phyloP scores from a whole-genome alignment of 208 protist species.

The Crithidia thermophila region DNA sequence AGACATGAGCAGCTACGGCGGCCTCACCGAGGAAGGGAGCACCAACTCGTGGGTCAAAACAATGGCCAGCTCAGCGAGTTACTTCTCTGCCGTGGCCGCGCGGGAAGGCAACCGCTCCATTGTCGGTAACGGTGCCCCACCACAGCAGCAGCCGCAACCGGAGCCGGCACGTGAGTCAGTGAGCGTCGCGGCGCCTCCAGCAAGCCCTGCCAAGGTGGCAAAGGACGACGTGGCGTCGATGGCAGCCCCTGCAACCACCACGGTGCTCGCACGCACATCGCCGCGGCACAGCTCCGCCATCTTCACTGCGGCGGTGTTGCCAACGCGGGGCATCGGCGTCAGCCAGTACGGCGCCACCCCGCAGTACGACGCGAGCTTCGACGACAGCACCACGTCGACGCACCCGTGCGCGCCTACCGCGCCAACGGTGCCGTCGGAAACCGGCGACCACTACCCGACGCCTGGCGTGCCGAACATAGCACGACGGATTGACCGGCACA shows the following conservation, averaged over 20 bases:
- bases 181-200: too few relatives aligned
- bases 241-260: too few relatives aligned
- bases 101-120: neutral
- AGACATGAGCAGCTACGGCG: slow-evolving; percentile 14
- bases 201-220: too few relatives aligned
- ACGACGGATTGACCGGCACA: slow-evolving; percentile 2
- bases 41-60: neutral
- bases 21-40: slow-evolving; percentile 9
- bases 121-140: neutral
- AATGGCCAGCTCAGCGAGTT: neutral
- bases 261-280: too few relatives aligned
- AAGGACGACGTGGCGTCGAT: too few relatives aligned
- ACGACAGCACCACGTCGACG: neutral
- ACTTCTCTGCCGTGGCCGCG: neutral
- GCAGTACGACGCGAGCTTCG: neutral
- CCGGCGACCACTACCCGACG: neutral
- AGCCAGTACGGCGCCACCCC: neutral
- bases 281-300: neutral
- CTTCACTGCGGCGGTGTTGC: neutral
- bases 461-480: neutral
- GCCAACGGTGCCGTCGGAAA: neutral
- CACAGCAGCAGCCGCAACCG: neutral
- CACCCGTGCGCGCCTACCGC: neutral
- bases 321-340: neutral
- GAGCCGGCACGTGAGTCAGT: too few relatives aligned